Percentiles rank a stretch among this genome's conserved stretches.
Conservation (phyloP, 1,284 basidiomycete species). For the Apiotrichum brassicae region DNA sequence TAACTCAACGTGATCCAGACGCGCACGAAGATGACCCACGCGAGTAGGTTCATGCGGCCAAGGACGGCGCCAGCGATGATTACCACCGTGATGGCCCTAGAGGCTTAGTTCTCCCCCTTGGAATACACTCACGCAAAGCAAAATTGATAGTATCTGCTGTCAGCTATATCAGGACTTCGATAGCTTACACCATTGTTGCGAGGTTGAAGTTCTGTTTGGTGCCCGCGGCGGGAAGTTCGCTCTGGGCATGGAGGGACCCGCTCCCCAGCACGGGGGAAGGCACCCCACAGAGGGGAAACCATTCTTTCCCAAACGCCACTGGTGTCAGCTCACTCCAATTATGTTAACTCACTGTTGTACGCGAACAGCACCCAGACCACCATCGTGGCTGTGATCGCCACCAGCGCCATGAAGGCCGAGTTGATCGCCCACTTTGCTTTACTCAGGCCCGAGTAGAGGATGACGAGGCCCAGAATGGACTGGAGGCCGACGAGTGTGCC, state of each 20-base stretch:
- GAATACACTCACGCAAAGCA: constrained; percentile 13
- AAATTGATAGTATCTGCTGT: constrained; percentile 17
- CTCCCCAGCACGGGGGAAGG: constrained; percentile 16
- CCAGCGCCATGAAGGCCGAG: constrained; percentile 20
- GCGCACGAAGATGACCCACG: constrained; percentile 20
- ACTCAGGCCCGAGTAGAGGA: constrained; percentile 19
- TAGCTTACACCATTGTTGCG: constrained; percentile 16
- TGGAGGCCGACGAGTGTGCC: constrained; percentile 19
- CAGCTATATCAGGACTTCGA: neutral
- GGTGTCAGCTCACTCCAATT: too few relatives aligned
- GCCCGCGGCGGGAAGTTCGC: constrained; percentile 12
- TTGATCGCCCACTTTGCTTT: constrained; percentile 21
- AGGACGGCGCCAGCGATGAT: constrained; percentile 21
- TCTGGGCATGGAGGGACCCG: constrained; percentile 9
- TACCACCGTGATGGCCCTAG: constrained; percentile 18
- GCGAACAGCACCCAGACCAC: constrained; percentile 21
- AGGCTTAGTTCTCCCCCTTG: neutral
- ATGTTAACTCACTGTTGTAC: constrained; percentile 10
- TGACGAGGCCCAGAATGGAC: constrained; percentile 16
- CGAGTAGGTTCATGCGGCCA: constrained; percentile 21
- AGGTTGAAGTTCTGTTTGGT: constrained; percentile 10
- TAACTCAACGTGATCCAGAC: constrained; percentile 20
- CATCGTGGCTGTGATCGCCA: constrained; percentile 17
- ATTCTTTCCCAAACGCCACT: neutral
- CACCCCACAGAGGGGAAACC: constrained; percentile 14